phyloP scores from a whole-genome alignment of 176 grass and related monocot species.

The Pontederia crassipes region DNA sequence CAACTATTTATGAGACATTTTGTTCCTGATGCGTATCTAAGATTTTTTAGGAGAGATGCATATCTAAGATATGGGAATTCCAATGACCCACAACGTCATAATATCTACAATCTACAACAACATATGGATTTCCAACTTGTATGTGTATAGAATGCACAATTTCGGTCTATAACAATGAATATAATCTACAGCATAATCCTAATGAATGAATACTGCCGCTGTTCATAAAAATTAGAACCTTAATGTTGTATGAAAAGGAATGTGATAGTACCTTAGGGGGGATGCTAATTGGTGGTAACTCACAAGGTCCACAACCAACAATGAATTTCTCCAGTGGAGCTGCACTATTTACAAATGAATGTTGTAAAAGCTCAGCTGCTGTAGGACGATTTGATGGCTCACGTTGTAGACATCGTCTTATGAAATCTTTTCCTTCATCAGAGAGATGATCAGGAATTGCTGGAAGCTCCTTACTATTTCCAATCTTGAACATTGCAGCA shows the following conservation, averaged over 20 bases:
- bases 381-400: conserved; percentile 73
- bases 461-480: conserved; percentile 93
- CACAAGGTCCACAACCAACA: conserved; percentile 33
- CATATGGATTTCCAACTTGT: no score
- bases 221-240: neutral
- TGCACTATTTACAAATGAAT: conserved; percentile 79
- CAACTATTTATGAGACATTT: no score
- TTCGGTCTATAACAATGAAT: no score
- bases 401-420: conserved; percentile 67
- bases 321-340: conserved; percentile 48
- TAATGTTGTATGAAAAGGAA: neutral
- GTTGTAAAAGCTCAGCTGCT: conserved; percentile 79
- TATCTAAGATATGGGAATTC: no score
- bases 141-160: no score
- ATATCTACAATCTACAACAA: no score
- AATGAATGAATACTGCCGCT: no score
- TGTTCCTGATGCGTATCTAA: no score
- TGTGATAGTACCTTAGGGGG: conserved; percentile 48
- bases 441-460: conserved; percentile 87
- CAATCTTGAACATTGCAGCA: conserved; percentile 97
- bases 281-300: conserved; percentile 35
- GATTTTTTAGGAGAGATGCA: no score
- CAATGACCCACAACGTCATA: no score
- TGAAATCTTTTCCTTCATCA: conserved; percentile 79
- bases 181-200: no score